A percentile compares a stretch with the other conserved stretches of the same genome.
phyloP scores from a whole-genome alignment of 78 protist species.

The slime mould (Dictyostelium discoideum) region dicty_2.7 NC_007091.3:3406001-3406500 shows the following conservation, averaged over 20 bases:
- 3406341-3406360: neutral
- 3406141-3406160: neutral
- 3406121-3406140: slow-evolving; percentile 6
- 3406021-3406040: slow-evolving; percentile 27
- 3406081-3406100: slow-evolving; percentile 8
- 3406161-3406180: no score
- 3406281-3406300: slow-evolving; percentile 18
- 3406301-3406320: slow-evolving; percentile 9
- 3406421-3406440: neutral
- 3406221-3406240: neutral
- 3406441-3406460: neutral
- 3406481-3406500: neutral
- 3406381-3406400: slow-evolving; percentile 3
- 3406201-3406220: no score
- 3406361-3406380: slow-evolving; percentile 58
- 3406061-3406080: neutral
- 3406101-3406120: slow-evolving; percentile 1
- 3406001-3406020: slow-evolving; percentile 41
- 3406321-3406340: neutral
- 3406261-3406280: slow-evolving; percentile 37
- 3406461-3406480: neutral
- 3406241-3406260: slow-evolving; percentile 61
- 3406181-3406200: no score
- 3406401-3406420: slow-evolving; percentile 3
- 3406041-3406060: neutral